These are phyloP conservation scores for Spathaspora arborariae DNA, from an alignment of 805 yeast genomes.

Conservation along the genomic window DNA sequence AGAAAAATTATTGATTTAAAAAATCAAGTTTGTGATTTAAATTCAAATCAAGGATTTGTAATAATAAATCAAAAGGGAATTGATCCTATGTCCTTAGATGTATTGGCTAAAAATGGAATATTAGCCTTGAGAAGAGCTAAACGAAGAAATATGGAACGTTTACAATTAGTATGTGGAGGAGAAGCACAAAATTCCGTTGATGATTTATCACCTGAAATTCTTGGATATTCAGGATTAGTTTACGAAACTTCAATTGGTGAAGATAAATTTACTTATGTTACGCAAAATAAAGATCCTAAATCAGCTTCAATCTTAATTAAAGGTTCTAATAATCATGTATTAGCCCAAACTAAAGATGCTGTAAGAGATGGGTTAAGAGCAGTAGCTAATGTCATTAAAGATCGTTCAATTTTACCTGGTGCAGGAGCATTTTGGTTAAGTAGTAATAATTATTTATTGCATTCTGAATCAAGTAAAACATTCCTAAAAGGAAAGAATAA, in stretches of 20 bases:
- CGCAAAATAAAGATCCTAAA: conserved; percentile 85
- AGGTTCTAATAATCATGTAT: conserved; percentile 86
- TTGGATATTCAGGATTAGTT: conserved; percentile 88
- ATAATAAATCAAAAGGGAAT: conserved; percentile 97
- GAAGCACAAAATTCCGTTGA: conserved; percentile 97
- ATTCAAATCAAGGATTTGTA: conserved; percentile 75
- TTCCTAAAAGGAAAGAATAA: conserved; percentile 78
- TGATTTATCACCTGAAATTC: conserved; percentile 71
- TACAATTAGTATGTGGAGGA: conserved; percentile 95
- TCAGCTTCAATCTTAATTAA: conserved; percentile 88
- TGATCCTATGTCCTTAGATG: conserved; percentile 95
- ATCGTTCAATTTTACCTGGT: conserved; percentile 85
- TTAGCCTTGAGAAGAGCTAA: conserved; percentile 96
- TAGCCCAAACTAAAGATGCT: conserved; percentile 93
- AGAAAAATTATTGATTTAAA: conserved; percentile 88
- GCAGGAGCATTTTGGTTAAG: conserved; percentile 95
- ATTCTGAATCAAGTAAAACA: conserved; percentile 25
- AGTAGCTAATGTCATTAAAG: conserved; percentile 86
- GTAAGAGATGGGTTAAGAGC: conserved; percentile 96
- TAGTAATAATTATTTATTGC: conserved; percentile 62
- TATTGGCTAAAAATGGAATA: conserved; percentile 87
- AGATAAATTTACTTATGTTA: conserved; percentile 94
- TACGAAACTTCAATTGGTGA: conserved; percentile 94
- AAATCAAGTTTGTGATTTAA: conserved; percentile 82
- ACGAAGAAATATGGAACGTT: conserved; percentile 98